Conservation (phyloP, 768 basidiomycete genomes). For the Dioszegia aurantiaca region DNA sequence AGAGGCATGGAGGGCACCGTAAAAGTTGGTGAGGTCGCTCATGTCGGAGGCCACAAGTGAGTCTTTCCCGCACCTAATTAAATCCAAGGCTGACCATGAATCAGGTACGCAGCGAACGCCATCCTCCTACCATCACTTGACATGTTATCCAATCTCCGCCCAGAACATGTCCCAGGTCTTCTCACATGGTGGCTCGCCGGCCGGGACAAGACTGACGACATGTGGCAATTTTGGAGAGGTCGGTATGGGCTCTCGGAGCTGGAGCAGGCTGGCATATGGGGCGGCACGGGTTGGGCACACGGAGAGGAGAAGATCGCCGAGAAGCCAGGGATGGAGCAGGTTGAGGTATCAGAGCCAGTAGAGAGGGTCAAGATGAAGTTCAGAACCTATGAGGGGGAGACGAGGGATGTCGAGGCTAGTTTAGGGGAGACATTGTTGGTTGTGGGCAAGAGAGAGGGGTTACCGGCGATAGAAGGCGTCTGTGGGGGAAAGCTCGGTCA, state of each 20-base stretch:
- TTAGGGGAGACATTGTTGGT: constrained; percentile 40
- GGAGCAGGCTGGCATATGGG: constrained; percentile 55
- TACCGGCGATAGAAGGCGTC: constrained; percentile 46
- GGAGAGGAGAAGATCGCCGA: background rate
- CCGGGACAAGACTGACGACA: constrained; percentile 46
- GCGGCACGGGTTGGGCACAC: background rate
- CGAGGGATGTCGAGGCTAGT: constrained; percentile 22
- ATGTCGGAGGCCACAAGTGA: constrained; percentile 81
- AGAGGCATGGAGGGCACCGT: constrained; percentile 53
- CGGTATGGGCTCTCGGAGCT: constrained; percentile 66
- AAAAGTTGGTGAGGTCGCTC: constrained; percentile 65
- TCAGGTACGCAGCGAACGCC: constrained; percentile 52
- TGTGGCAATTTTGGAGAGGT: constrained; percentile 65
- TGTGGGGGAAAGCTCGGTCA: constrained; percentile 49
- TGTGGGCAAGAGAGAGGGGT: constrained; percentile 37
- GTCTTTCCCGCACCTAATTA: constrained; percentile 37
- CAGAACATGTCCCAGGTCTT: constrained; percentile 61
- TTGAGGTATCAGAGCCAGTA: background rate
- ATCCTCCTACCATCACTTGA: constrained; percentile 47
- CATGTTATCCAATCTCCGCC: constrained; percentile 66
- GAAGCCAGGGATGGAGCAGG: background rate
- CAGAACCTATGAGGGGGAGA: constrained; percentile 43
- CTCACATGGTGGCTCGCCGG: constrained; percentile 56
- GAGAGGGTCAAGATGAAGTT: constrained; percentile 23
- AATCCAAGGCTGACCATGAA: constrained; percentile 7